Evolutionary conservation across 306 rosid species (phyloP), one percentile per base, ranked within the genome.

Genomic region (Casuarina glauca): DNA sequence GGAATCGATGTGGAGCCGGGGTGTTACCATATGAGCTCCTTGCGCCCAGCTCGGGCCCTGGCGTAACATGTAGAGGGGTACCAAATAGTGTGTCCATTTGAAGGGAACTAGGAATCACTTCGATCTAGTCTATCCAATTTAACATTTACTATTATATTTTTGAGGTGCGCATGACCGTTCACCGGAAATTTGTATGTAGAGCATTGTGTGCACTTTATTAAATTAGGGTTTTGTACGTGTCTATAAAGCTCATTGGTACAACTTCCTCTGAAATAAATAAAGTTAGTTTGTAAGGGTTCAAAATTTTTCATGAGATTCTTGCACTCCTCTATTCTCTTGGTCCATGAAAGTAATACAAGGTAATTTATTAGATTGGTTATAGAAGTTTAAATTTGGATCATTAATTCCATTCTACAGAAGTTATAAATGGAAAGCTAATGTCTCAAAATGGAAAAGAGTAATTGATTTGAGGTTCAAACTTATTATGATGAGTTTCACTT

Each of bases 51-150:
- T 95, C 99, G 3, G 91, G 83, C 70, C 89, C 97, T n/a, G 99
- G 99, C 4, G 91, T 93, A 63, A 95, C 99, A 10, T 91, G 99
- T 79, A 87, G 99, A 79, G 99, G 99, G 32, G 91, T 95, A 43
- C 99, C 99, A 16, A 95, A 95, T 45, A 95, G 99, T 74, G 95
- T 95, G 46, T 92, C 99, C 1, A 89, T 88, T n/a, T 95, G 84
- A 87, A 42, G 39, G 44, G 4, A 4, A 45, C 19, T 36, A 51
- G 10, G 50, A 11, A 2, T 19, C 8, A 72, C 13, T 42, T 74
- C 16, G 19, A 20, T 12, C 49, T 52, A 36, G 64, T 8, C 10
- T 49, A 20, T 32, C 4, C 32, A 26, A 26, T 26, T 26, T 26
- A 26, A 26, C 32, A 26, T 26, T 26, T 26, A 26, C 32, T 26